phyloP scores from a whole-genome alignment of 805 yeast genomes.

The Myxozyma neglecta region DNA sequence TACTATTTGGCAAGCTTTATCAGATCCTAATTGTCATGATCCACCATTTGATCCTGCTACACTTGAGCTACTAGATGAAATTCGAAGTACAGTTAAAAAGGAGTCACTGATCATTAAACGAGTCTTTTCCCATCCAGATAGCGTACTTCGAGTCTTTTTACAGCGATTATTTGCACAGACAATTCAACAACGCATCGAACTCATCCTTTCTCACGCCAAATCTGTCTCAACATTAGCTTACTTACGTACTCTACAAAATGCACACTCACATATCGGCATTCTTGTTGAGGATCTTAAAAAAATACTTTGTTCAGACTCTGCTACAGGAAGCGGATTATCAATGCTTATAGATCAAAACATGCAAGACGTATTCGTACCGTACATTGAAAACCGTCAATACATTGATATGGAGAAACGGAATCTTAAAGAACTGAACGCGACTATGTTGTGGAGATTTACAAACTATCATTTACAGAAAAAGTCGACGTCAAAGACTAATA shows the following conservation, averaged over 20 bases:
- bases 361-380: conserved; percentile 71
- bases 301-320: conserved; percentile 47
- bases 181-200: conserved; percentile 48
- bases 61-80: conserved; percentile 53
- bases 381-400: conserved; percentile 64
- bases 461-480: conserved; percentile 12
- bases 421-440: conserved; percentile 52
- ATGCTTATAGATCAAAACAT: conserved; percentile 65
- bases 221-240: conserved; percentile 67
- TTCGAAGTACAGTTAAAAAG: conserved; percentile 59
- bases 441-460: conserved; percentile 47
- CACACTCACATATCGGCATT: conserved; percentile 58
- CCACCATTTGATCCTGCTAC: conserved; percentile 55
- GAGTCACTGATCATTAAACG: conserved; percentile 73
- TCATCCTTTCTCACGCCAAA: conserved; percentile 61
- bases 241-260: conserved; percentile 68
- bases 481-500: conserved; percentile 3
- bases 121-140: conserved; percentile 67
- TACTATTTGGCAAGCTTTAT: conserved; percentile 54
- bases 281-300: conserved; percentile 66
- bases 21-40: conserved; percentile 57
- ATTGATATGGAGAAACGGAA: conserved; percentile 70
- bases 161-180: conserved; percentile 78
- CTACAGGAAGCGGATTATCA: conserved; percentile 45
- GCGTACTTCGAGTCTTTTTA: conserved; percentile 67